Evolutionary conservation across 2,329 filamentous ascomycete genomes (phyloP).

Genomic region (Thelonectria blattea): DNA sequence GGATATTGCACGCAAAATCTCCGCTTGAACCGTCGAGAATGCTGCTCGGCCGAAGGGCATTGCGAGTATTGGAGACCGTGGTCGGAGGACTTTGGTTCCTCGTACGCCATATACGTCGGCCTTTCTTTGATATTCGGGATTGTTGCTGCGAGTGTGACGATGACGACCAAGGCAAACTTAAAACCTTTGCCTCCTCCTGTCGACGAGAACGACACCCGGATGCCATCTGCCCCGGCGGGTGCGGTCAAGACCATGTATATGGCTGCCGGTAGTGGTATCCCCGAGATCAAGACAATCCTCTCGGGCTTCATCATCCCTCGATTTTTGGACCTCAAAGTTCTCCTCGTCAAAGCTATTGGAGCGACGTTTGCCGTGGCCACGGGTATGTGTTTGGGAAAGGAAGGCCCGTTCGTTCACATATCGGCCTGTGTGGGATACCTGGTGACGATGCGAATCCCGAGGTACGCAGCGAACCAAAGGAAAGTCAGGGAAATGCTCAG

Average conservation of each 20-base stretch:
- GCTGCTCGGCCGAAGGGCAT: slow-evolving; percentile 4
- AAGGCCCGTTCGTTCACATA: slow-evolving; percentile 26
- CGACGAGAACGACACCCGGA: neutral
- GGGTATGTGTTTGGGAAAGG: slow-evolving; percentile 28
- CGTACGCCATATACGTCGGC: slow-evolving; percentile 20
- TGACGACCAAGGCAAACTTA: slow-evolving; percentile 24
- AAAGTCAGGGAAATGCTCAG: slow-evolving; percentile 28
- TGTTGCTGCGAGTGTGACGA: slow-evolving; percentile 16
- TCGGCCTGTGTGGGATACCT: slow-evolving; percentile 27
- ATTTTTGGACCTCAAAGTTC: slow-evolving; percentile 24
- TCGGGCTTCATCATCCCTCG: slow-evolving; percentile 24
- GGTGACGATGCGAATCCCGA: slow-evolving; percentile 14
- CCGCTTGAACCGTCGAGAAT: slow-evolving; percentile 13
- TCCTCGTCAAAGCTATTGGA: slow-evolving; percentile 24
- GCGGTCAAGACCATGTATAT: slow-evolving; percentile 24
- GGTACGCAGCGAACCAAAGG: slow-evolving; percentile 18
- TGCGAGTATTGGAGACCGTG: slow-evolving; percentile 14
- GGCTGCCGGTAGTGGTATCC: slow-evolving; percentile 28
- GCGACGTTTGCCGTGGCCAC: slow-evolving; percentile 25
- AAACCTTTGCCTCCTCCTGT: neutral
- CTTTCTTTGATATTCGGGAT: slow-evolving; percentile 19
- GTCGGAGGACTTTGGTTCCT: slow-evolving; percentile 10
- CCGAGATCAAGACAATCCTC: slow-evolving; percentile 24
- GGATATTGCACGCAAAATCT: slow-evolving; percentile 20
- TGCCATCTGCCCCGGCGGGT: neutral